These are phyloP conservation scores for Penium margaritaceum DNA, from an alignment of 139 green algal genomes.

Conservation along the genomic window DNA sequence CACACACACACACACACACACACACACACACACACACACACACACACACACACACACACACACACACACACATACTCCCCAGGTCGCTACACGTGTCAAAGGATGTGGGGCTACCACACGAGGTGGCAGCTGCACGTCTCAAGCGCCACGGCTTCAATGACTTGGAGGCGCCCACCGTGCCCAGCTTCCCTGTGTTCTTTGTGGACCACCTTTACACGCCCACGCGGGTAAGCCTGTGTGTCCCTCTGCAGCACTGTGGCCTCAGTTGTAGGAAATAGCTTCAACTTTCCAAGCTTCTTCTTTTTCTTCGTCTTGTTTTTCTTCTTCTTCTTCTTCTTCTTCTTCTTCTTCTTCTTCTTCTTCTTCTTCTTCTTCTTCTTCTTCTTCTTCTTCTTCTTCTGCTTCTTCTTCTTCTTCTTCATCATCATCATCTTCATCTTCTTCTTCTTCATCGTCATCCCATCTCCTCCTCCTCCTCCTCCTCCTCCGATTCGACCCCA, in stretches of 20 bases:
- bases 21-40: too few species aligned
- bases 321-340: neutral
- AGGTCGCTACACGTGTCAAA: neutral
- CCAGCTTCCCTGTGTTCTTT: neutral
- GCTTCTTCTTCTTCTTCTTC: neutral
- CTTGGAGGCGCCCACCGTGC: neutral
- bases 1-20: too few species aligned
- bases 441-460: neutral
- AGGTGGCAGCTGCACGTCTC: neutral
- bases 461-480: neutral
- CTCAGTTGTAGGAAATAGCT: neutral
- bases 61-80: too few species aligned
- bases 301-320: neutral
- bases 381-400: neutral
- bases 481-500: neutral
- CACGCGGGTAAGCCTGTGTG: neutral
- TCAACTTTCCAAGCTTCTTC: neutral
- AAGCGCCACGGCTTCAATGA: neutral
- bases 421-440: neutral
- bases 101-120: slow-evolving; percentile 2
- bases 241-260: neutral
- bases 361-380: neutral
- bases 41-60: too few species aligned
- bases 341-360: neutral
- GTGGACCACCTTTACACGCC: neutral